Evolutionary conservation across 148 eudicot genomes (phyloP), one percentile per base, ranked within the genome.

Genomic region (Persicaria tinctoria): DNA sequence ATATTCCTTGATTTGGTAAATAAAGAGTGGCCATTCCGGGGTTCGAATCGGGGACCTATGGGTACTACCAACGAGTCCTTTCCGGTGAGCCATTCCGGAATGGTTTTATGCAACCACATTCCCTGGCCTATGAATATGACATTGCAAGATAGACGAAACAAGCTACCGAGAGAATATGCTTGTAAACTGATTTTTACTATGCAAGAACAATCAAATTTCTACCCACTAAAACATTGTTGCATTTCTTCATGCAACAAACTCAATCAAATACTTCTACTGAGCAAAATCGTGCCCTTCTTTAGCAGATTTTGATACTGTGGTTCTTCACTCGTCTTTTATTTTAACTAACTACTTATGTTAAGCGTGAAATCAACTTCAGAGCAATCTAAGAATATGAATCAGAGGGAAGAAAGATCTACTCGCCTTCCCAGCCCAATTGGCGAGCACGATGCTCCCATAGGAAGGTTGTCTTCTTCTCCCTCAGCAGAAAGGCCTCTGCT

Each of bases 381-480:
- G 48, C 18, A 38, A 71, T 18, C 73, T 48, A 18, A 71, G 73
- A 71, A 71, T 46, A 69, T 6, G 48, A 32, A 68, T 68, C 7
- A 16, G 13, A 45, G 18, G 46, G 10, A 32, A 38, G 20, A 47
- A 46, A 6, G 41, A 49, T 64, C 48, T 53, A 80, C 72, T 82
- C 79, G 14, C 76, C 79, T 71, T 83, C 76, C 91, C 91, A 88
- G 5, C 91, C 91, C 73, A 88, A 55, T 72, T 81, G 73, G 64
- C 74, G 84, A 8, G 91, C 91, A 16, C 89, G 84, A 73, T 76
- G 79, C 68, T 88, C 89, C 91, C 91, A 88, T 62, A 82, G 23
- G 5, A 79, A 78, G 2, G 89, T 78, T 16, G 81, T 55, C 60
- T 84, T 88, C 75, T 69, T 86, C 74, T 88, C 89, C 47, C 73